Percentiles rank a stretch among this genome's conserved stretches.
These are phyloP conservation scores for Gleditsia sinensis DNA, from an alignment of 306 rosid genomes.

Conservation along the genomic window DNA sequence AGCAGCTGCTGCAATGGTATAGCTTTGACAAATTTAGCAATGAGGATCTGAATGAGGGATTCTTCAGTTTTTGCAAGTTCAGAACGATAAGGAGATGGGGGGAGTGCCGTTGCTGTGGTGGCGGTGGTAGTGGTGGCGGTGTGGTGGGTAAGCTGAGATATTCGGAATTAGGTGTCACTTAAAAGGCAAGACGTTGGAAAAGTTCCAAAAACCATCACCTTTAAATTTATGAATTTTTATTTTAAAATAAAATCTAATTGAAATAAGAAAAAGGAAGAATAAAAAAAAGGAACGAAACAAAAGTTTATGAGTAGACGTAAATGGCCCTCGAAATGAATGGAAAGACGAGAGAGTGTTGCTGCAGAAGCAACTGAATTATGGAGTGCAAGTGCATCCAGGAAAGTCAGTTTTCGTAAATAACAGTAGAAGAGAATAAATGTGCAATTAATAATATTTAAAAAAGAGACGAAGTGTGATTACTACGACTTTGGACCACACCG, in stretches of 20 bases:
- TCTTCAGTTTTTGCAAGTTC: neutral
- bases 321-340: constrained; percentile 35
- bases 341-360: constrained; percentile 45
- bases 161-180: constrained; percentile 59
- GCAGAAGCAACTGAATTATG: constrained; percentile 66
- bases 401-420: neutral
- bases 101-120: neutral
- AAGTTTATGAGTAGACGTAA: constrained; percentile 25
- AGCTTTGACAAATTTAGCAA: constrained; percentile 31
- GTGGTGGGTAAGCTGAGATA: constrained; percentile 47
- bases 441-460: neutral
- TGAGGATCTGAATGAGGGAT: constrained; percentile 43
- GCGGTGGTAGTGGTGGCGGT: constrained; percentile 25
- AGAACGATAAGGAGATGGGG: neutral
- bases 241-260: neutral
- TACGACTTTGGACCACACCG: constrained; percentile 74
- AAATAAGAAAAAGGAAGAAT: neutral
- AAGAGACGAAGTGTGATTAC: constrained; percentile 11
- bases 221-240: neutral
- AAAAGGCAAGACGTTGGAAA: constrained; percentile 54
- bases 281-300: no score
- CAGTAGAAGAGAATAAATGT: neutral
- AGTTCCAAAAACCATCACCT: constrained; percentile 43
- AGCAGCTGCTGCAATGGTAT: constrained; percentile 19
- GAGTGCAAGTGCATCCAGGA: neutral